These are phyloP conservation scores for Leonotis leonurus DNA, from an alignment of 257 asterid species.

Conservation along the genomic window DNA sequence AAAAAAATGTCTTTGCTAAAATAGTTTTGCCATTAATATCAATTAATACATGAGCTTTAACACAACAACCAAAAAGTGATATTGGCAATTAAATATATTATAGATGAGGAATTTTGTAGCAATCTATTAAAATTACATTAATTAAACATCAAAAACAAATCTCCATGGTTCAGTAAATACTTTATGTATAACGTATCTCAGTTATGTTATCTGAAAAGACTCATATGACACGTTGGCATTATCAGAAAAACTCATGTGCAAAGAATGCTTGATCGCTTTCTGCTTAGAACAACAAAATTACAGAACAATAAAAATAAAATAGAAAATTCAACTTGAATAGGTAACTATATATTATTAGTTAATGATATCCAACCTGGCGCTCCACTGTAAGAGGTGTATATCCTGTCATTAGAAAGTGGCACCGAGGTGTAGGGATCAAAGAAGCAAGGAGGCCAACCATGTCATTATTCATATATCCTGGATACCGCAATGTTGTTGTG, in stretches of 20 bases:
- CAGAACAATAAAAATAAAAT: background rate
- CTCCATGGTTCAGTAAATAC: background rate
- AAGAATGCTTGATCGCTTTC: too few relatives aligned
- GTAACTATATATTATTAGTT: background rate
- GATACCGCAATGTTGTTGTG: conserved; percentile 93
- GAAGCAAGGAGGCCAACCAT: conserved; percentile 99
- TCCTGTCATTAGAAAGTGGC: conserved; percentile 98
- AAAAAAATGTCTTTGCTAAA: background rate
- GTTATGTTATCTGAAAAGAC: background rate
- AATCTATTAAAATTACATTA: background rate
- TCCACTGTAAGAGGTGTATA: conserved; percentile 98
- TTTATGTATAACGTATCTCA: background rate
- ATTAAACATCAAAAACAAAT: background rate
- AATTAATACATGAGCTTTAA: background rate
- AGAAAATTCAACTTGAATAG: background rate
- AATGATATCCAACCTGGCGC: conserved; percentile 68
- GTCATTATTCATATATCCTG: conserved; percentile 99
- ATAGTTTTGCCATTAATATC: background rate
- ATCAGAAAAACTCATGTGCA: background rate
- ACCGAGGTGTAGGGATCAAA: conserved; percentile 96
- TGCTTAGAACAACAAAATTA: too few relatives aligned
- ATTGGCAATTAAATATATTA: background rate
- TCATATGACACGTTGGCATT: background rate
- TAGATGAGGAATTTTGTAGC: background rate
- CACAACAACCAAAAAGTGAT: background rate